Evolutionary conservation across 1,139 yeast species (phyloP).

Genomic region (Arxiozyma telluris): DNA sequence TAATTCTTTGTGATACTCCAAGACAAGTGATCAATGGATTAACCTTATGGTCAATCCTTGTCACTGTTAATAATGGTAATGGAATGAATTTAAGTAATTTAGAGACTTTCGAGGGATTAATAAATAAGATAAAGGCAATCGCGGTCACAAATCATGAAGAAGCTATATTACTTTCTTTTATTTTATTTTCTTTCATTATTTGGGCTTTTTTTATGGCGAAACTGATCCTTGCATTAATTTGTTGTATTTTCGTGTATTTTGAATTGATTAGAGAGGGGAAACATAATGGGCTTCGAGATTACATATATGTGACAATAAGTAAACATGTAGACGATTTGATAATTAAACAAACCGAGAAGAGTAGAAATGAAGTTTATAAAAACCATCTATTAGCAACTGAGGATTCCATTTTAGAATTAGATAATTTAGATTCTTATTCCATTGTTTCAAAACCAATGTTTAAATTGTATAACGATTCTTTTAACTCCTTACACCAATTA

Average conservation of each 20-base stretch:
- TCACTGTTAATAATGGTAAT: conserved; percentile 25
- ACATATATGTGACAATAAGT: conserved; percentile 23
- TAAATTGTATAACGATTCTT: conserved; percentile 3
- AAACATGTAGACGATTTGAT: conserved; percentile 23
- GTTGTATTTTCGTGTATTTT: conserved; percentile 47
- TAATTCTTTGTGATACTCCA: conserved; percentile 75
- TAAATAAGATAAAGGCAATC: conserved; percentile 45
- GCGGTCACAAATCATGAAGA: conserved; percentile 55
- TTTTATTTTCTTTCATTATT: conserved; percentile 66
- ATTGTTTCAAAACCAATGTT: not conserved
- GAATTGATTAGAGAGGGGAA: conserved; percentile 31
- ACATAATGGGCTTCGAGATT: conserved; percentile 21
- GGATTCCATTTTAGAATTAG: conserved; percentile 1
- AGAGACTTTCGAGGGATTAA: conserved; percentile 38
- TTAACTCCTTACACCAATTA: conserved; percentile 1
- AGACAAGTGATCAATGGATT: conserved; percentile 76
- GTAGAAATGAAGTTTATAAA: conserved; percentile 1
- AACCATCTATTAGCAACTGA: conserved; percentile 2
- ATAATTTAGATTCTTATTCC: not conserved
- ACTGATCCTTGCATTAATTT: conserved; percentile 48
- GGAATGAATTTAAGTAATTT: conserved; percentile 27
- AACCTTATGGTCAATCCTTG: conserved; percentile 49
- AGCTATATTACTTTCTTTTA: conserved; percentile 62
- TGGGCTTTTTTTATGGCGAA: conserved; percentile 63
- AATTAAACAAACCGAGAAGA: conserved; percentile 11